Evolutionary conservation across 371 early-diverging fungal genomes (phyloP), one percentile per base, ranked within the genome.

Genomic region (Mucor racemosus): DNA sequence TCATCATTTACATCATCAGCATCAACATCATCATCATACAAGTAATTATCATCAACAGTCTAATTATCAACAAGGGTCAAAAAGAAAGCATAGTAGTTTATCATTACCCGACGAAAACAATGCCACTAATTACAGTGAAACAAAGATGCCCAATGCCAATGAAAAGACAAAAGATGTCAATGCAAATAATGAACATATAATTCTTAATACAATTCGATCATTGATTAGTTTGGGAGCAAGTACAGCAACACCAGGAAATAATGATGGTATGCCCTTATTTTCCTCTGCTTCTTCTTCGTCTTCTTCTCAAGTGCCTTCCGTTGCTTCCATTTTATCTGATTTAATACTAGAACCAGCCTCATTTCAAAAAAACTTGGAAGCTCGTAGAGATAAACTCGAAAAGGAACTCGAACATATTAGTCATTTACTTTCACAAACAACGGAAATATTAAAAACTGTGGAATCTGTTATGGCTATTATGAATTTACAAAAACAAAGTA

Each of bases 401-500:
- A 62, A 70, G 56, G 78, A 81, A 60, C 68, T 78, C 14, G 68
- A 74, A 4, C 75, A 74, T 14, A 72, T 81, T 57, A 76, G 72
- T 4, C 14, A 40, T 0, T 50, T 81, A 13, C 48, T 81, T 15
- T 72, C 72, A 13, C 77, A 81, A 35, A 71, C 81, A 26, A 72
- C 62, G 13, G 74, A 69, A n/a, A 65, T 81, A 10, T 62, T 81
- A 4, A 70, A 75, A 13, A 72, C 68, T 2, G 63, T 81, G 8
- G 81, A 81, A 21, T 66, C 74, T 17, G 69, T 78, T 19, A 62
- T 77, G 35, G 39, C 60, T 7, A 69, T 69, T 11, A 40, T 69
- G 55, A 60, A 69, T n/a, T 21, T 69, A 36, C 65, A 65, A 13
- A 36, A 14, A 10, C 42, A 56, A 21, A 31, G 40, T 9, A 8